Evolutionary conservation across 768 basidiomycete genomes (phyloP).

Genomic region (Psilocybe sp.): DNA sequence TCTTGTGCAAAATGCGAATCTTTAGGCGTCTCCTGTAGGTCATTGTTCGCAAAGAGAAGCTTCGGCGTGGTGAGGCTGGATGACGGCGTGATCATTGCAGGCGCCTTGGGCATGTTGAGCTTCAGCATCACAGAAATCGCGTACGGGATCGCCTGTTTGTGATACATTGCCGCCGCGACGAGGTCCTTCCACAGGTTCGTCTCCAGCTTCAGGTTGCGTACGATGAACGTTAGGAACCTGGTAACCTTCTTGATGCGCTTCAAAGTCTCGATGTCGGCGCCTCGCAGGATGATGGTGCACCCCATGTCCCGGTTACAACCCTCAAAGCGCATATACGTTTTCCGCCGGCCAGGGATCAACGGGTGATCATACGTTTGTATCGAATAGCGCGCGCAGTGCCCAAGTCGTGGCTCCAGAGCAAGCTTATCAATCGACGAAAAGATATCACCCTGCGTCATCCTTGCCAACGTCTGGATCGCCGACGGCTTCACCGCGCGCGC

Average conservation of each 20-base stretch:
- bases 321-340: slow-evolving; percentile 98
- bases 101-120: slow-evolving; percentile 22
- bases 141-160: slow-evolving; percentile 61
- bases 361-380: slow-evolving; percentile 94
- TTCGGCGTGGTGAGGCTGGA: slow-evolving; percentile 13
- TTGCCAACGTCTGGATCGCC: slow-evolving; percentile 83
- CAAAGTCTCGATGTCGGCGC: slow-evolving; percentile 78
- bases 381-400: slow-evolving; percentile 81
- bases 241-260: slow-evolving; percentile 89
- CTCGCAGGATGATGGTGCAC: slow-evolving; percentile 90
- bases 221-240: slow-evolving; percentile 87
- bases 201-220: slow-evolving; percentile 91
- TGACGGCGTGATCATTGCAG: slow-evolving; percentile 18
- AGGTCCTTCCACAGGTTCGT: slow-evolving; percentile 92
- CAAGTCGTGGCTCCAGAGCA: slow-evolving; percentile 83
- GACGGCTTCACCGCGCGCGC: slow-evolving; percentile 87
- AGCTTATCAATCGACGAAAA: slow-evolving; percentile 95
- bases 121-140: slow-evolving; percentile 24
- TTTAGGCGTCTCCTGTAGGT: slow-evolving; percentile 1
- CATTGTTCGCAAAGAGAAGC: slow-evolving; percentile 11
- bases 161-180: slow-evolving; percentile 72
- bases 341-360: slow-evolving; percentile 89
- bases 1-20: slow-evolving; percentile 3
- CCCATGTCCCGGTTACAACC: slow-evolving; percentile 92
- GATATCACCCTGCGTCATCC: slow-evolving; percentile 93